Conservation (phyloP, 352 stramenopile species). For the Globisporangium canariense region DNA sequence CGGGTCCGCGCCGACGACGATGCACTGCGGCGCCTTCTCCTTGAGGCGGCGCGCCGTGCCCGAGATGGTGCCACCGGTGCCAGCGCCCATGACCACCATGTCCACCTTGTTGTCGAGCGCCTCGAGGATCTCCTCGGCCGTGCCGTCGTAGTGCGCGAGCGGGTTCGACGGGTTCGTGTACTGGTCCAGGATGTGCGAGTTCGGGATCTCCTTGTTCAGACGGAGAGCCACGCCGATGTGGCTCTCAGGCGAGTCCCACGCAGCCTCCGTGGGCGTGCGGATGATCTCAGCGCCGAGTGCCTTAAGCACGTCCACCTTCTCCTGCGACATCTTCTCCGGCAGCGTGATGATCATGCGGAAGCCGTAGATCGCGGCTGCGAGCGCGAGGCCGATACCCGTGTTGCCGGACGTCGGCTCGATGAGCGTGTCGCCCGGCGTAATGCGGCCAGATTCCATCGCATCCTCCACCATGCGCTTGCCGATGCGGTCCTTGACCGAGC, state of each 20-base stretch:
- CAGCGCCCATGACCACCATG: conserved; percentile 93
- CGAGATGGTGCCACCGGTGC: conserved; percentile 94
- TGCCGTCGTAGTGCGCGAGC: conserved; percentile 93
- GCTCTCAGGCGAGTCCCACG: conserved; percentile 93
- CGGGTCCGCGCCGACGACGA: conserved; percentile 88
- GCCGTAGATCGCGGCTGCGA: conserved; percentile 95
- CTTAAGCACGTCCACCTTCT: conserved; percentile 95
- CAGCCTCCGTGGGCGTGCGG: conserved; percentile 92
- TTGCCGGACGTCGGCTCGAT: conserved; percentile 98
- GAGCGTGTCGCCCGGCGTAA: conserved; percentile 93
- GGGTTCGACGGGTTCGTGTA: conserved; percentile 96
- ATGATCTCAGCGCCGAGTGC: conserved; percentile 95
- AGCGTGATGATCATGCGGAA: conserved; percentile 93
- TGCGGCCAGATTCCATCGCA: conserved; percentile 86
- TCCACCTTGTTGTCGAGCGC: conserved; percentile 93
- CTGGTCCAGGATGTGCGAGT: conserved; percentile 95
- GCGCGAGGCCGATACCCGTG: conserved; percentile 95
- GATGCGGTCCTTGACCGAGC: conserved; percentile 90
- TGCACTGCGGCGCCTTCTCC: conserved; percentile 81
- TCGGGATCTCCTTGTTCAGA: conserved; percentile 90
- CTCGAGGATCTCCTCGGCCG: conserved; percentile 91
- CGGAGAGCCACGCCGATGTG: conserved; percentile 92
- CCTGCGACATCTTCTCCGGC: conserved; percentile 94
- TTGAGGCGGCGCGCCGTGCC: conserved; percentile 93
- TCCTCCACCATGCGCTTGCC: conserved; percentile 91